Evolutionary conservation across 2,329 filamentous ascomycete species (phyloP).

Genomic region (Fusarium irregulare): DNA sequence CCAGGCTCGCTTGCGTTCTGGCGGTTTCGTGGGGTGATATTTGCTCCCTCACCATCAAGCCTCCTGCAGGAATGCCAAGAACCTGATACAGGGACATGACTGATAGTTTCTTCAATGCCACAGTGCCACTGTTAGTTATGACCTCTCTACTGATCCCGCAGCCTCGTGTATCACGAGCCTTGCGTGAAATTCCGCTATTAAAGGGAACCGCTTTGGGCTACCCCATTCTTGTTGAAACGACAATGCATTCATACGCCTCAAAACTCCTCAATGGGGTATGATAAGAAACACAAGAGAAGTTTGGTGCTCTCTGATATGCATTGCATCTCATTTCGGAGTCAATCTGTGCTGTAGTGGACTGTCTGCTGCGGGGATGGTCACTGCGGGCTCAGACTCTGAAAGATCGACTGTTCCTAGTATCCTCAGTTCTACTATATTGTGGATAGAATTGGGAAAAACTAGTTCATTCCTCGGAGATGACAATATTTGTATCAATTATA

Average conservation of each 20-base stretch:
- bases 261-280: background rate
- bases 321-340: background rate
- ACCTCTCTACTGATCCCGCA: conserved; percentile 12
- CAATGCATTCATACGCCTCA: background rate
- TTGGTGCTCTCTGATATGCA: background rate
- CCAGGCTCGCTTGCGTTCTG: conserved; percentile 40
- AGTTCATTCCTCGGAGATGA: conserved; percentile 22
- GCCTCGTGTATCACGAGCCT: conserved; percentile 9
- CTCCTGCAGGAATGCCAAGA: conserved; percentile 34
- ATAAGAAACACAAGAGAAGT: background rate
- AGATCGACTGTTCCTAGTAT: background rate
- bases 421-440: background rate
- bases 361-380: background rate
- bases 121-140: conserved; percentile 5
- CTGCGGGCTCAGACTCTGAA: background rate
- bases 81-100: conserved; percentile 8
- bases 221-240: background rate
- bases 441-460: background rate
- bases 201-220: background rate
- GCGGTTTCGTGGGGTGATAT: conserved; percentile 46
- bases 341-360: background rate
- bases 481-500: conserved; percentile 14
- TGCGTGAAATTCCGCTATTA: conserved; percentile 7
- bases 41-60: conserved; percentile 40
- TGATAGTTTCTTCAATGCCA: conserved; percentile 14